A percentile compares a stretch with the other conserved stretches of the same genome.
Evolutionary conservation across 345 rosid species (phyloP).

Genomic region (Melaleuca alternifolia): DNA sequence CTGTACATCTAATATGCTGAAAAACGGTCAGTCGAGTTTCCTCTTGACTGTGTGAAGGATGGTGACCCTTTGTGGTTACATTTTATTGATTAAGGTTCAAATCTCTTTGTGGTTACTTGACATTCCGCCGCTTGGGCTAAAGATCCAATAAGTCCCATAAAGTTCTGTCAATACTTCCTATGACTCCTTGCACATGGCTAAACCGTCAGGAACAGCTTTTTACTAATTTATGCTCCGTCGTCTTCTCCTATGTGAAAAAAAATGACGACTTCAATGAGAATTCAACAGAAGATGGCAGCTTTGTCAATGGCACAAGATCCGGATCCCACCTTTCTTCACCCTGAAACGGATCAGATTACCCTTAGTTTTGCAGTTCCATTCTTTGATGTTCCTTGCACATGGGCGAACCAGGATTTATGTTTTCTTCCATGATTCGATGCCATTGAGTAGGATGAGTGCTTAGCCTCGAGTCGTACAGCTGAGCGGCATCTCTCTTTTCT

Average conservation of each 20-base stretch:
- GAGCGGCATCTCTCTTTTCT: neutral
- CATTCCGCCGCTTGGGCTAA: neutral
- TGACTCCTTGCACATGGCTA: neutral
- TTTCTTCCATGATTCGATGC: neutral
- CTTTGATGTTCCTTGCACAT: neutral
- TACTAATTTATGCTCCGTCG: neutral
- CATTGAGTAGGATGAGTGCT: neutral
- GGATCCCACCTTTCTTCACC: neutral
- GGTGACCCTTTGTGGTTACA: too few species aligned
- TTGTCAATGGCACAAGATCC: neutral
- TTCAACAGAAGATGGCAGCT: neutral
- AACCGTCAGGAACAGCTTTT: neutral
- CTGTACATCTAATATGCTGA: neutral
- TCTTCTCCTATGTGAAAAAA: neutral
- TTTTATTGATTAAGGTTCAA: too few species aligned
- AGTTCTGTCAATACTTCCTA: neutral
- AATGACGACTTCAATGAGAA: neutral
- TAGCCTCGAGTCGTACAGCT: neutral
- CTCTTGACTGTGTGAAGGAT: too few species aligned
- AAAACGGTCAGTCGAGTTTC: neutral
- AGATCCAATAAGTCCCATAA: neutral
- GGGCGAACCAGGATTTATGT: neutral
- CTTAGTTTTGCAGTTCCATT: neutral
- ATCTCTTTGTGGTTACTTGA: neutral
- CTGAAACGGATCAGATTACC: neutral